Evolutionary conservation across 2,329 filamentous ascomycete species (phyloP), one percentile per base, ranked within the genome.

Genomic region (Microdochium trichocladiopsis): DNA sequence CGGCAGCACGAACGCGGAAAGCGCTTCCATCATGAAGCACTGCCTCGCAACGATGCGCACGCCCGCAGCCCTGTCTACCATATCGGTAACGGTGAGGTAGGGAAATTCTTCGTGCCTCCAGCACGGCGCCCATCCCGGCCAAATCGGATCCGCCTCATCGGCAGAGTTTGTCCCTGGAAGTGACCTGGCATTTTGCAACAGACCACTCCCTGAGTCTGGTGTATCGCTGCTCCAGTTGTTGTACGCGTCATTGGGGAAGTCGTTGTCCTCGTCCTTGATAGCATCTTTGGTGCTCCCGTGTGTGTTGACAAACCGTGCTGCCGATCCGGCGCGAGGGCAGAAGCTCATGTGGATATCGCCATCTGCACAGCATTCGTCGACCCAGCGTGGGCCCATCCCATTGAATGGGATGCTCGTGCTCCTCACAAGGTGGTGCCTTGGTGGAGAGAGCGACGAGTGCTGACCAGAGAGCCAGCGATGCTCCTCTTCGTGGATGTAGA

Each of bases 401-500:
- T 66, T 50, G 6, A 85, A 70, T 1, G 82, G 82, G 24, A 86
- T 75, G 2, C 76, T 79, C 0, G 75, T 81, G 31, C 71, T 72
- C 28, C 70, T 69, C 2, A 79, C 74, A 8, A 60, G 67, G 63
- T 73, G 79, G 54, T 71, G 68, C 47, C 67, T 71, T 55, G 68
- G 74, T 33, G 68, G 72, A 52, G 53, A 64, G 51, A 58, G 63
- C 47, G 61, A 69, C 54, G 64, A 71, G 50, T 81, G 75, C 24
- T 67, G 67, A 12, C 77, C 75, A 9, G 66, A 67, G 3, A 76
- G 66, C 68, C 75, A 79, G 25, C 70, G 67, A 60, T 80, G 77
- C 48, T 77, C 69, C 54, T 84, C 83, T 55, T 83, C 78, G 28
- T 78, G 70, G 22, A 85, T 61, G 60, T 83, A 82, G 14, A 86